Conservation (phyloP, 2,329 filamentous ascomycete species). For the Claviceps sp. region DNA sequence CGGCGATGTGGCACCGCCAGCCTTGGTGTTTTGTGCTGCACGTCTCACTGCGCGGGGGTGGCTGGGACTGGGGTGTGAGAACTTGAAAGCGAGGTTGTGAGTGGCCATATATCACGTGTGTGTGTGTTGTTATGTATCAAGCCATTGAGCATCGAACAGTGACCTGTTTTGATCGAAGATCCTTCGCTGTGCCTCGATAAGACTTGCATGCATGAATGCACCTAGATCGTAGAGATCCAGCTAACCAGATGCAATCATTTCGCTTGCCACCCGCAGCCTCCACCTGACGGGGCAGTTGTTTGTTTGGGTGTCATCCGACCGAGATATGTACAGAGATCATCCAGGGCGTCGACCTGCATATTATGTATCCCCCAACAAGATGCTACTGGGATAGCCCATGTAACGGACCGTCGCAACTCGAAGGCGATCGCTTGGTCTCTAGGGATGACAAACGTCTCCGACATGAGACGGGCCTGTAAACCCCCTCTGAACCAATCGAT, state of each 20-base stretch:
- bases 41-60: neutral
- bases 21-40: neutral
- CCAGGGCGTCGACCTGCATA: too few relatives aligned
- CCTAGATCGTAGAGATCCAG: neutral
- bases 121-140: neutral
- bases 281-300: neutral
- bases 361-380: too few relatives aligned
- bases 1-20: neutral
- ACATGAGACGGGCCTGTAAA: too few relatives aligned
- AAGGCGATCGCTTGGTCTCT: too few relatives aligned
- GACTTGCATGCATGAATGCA: neutral
- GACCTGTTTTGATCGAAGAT: neutral
- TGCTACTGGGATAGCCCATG: too few relatives aligned
- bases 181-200: neutral
- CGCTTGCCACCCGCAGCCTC: neutral
- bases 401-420: too few relatives aligned
- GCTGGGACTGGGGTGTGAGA: neutral
- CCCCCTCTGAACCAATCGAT: too few relatives aligned
- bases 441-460: too few relatives aligned
- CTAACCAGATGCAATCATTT: neutral
- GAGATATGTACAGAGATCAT: neutral
- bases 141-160: neutral
- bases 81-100: too few relatives aligned
- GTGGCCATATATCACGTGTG: neutral
- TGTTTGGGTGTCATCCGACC: neutral